Evolutionary conservation across 208 protist genomes (phyloP).

Genomic region (Blechomonas ayalai): DNA sequence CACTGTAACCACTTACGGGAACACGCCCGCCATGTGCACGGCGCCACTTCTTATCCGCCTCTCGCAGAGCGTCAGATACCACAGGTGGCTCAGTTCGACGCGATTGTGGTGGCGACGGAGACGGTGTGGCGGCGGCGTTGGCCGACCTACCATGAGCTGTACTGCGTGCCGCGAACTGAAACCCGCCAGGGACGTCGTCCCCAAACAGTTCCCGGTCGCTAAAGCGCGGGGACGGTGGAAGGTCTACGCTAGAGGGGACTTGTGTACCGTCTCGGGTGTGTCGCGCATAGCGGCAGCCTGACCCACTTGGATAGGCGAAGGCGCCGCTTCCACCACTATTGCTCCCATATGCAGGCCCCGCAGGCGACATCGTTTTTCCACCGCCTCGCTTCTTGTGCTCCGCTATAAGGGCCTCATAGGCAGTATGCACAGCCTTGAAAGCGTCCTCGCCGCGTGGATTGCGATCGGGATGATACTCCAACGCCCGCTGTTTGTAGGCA

Average conservation of each 20-base stretch:
- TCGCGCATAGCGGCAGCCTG: constrained; percentile 19
- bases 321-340: neutral
- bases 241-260: constrained; percentile 1
- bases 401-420: constrained; percentile 94
- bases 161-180: constrained; percentile 10
- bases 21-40: constrained; percentile 53
- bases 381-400: constrained; percentile 28
- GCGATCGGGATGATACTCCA: constrained; percentile 92
- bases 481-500: constrained; percentile 89
- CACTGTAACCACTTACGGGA: constrained; percentile 56
- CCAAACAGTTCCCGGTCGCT: constrained; percentile 62
- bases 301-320: neutral
- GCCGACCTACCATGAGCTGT: neutral
- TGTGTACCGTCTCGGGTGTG: constrained; percentile 1
- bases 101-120: constrained; percentile 6
- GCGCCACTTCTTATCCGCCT: constrained; percentile 36
- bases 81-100: neutral
- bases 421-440: constrained; percentile 83
- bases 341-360: neutral
- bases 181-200: constrained; percentile 25
- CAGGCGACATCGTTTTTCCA: neutral
- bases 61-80: neutral
- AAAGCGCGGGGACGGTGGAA: constrained; percentile 23
- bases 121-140: no score
- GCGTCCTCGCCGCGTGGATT: constrained; percentile 76